Base-by-base conservation (phyloP, 306 rosid genomes). In the Cicer pinnatifidum region DNA sequence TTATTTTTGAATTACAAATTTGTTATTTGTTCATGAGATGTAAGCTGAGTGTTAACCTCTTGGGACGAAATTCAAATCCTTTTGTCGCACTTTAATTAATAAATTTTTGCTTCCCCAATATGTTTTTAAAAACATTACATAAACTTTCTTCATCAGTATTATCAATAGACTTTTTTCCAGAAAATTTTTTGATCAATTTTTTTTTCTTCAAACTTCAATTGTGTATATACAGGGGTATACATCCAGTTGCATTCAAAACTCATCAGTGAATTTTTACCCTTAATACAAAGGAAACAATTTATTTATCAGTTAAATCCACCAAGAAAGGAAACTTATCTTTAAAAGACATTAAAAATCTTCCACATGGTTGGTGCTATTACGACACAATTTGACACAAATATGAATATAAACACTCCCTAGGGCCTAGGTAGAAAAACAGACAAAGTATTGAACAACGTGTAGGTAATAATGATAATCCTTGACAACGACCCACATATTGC, bases 401-500 rank as follows among this genome's bases (percentile, higher is more conserved):
- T 13, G 39, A 45, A 23, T 8, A n/a, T 39, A 58, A 47, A 6
- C 45, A 54, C 67, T 63, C 51, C 65, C 10, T 28, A 28, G 35
- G 35, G 35, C 35, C 8, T 47, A 45, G 15, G 48, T 28, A 58
- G 43, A 9, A 59, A 58, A 59, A 59, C 23, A 76, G 1, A 10
- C 38, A 76, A 3, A 10, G 73, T 44, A 65, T 46, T 72, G 52
- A 52, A 76, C 71, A 67, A 67, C 70, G 82, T 70, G 83, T 47
- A 69, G 4, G 79, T 63, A 76, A 75, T 60, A 53, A 75, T 75
- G 20, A 80, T 69, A 69, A 28, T 28, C 35, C 23, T 51, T 52
- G 73, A 67, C 52, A 53, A 62, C 74, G 83, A 81, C 78, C 91
- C 85, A 83, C 69, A 67, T 17, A 72, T 50, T 61, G 46, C 69